A percentile compares a stretch with the other conserved stretches of the same genome.
Conservation (phyloP, 345 rosid species). For the Trapa incisa region DNA sequence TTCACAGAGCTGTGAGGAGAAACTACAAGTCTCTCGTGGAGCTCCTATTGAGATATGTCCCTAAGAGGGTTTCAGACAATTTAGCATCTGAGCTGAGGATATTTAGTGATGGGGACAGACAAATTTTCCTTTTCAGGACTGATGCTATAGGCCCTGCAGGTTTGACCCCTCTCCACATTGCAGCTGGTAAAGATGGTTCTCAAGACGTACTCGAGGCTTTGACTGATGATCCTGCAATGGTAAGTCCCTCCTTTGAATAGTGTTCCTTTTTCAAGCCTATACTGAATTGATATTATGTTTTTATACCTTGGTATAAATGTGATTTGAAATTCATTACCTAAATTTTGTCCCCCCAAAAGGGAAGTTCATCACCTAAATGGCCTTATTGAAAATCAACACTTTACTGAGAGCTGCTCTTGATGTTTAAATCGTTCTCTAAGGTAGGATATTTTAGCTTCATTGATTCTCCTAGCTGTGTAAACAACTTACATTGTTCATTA, state of each 20-base stretch:
- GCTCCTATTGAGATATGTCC: conserved; percentile 59
- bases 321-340: neutral
- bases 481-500: neutral
- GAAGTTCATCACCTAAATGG: neutral
- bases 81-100: conserved; percentile 15
- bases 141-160: conserved; percentile 81
- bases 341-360: too few species aligned
- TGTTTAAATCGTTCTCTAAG: neutral
- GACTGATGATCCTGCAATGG: conserved; percentile 83
- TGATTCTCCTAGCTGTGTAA: neutral
- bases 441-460: neutral
- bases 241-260: conserved; percentile 13
- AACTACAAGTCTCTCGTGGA: conserved; percentile 70
- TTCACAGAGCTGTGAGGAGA: conserved; percentile 92
- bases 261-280: neutral
- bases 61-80: conserved; percentile 21
- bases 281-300: too few species aligned
- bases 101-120: conserved; percentile 15
- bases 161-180: conserved; percentile 97
- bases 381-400: neutral
- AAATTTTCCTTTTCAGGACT: conserved; percentile 54
- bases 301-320: neutral
- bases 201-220: conserved; percentile 79
- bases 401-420: neutral
- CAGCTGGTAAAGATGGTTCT: conserved; percentile 97